Conservation (phyloP, 2,329 filamentous ascomycete species). For the Cordyceps cicadae region DNA sequence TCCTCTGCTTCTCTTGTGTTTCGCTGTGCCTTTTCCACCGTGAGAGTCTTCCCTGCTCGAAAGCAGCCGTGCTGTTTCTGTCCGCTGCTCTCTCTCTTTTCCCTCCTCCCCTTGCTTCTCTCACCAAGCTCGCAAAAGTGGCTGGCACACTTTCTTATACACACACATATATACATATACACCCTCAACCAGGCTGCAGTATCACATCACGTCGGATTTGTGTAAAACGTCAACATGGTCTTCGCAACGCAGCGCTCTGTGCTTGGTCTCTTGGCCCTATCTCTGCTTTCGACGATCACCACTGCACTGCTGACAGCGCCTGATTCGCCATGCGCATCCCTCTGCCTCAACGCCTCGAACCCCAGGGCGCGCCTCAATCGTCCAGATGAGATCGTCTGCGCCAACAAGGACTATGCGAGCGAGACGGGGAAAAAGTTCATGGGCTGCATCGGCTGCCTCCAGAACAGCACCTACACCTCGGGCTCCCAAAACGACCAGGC, state of each 20-base stretch:
- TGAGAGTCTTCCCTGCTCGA: neutral
- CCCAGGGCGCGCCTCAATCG: conserved; percentile 37
- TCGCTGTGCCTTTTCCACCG: neutral
- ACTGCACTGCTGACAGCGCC: conserved; percentile 43
- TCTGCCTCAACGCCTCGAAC: conserved; percentile 38
- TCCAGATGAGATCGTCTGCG: conserved; percentile 39
- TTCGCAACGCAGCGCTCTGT: neutral
- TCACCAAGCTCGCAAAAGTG: neutral
- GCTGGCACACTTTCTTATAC: conserved; percentile 6
- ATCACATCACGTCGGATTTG: neutral
- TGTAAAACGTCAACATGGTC: neutral
- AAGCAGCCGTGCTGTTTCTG: neutral
- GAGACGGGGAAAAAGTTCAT: conserved; percentile 38
- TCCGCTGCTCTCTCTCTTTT: neutral
- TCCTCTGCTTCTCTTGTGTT: neutral
- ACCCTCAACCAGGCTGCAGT: neutral
- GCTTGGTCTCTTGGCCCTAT: neutral
- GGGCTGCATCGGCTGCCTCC: conserved; percentile 43
- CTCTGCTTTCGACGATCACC: conserved; percentile 8
- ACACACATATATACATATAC: neutral
- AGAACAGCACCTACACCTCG: conserved; percentile 40
- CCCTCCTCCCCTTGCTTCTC: neutral
- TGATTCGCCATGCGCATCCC: conserved; percentile 45
- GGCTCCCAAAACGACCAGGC: conserved; percentile 43
- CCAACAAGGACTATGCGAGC: conserved; percentile 34